A percentile compares a stretch with the other conserved stretches of the same genome.
Evolutionary conservation across 2,329 filamentous ascomycete genomes (phyloP).

Genomic region (Chaetomium strumarium): DNA sequence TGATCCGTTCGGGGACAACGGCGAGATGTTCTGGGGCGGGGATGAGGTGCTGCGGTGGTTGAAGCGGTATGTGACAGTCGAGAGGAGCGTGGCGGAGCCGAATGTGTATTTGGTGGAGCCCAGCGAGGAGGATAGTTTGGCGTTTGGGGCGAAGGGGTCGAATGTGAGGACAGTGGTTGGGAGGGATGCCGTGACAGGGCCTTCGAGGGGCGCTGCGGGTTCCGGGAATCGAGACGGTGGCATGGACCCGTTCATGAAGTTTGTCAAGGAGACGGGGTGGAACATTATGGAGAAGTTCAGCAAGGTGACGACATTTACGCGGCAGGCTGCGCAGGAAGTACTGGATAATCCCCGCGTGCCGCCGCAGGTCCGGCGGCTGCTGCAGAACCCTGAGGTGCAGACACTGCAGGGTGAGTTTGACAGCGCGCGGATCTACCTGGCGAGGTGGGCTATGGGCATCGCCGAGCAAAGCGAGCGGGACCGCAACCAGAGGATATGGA

Average conservation of each 20-base stretch:
- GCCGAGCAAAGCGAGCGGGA: conserved; percentile 94
- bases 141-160: conserved; percentile 59
- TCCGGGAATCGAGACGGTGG: conserved; percentile 50
- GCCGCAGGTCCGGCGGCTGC: conserved; percentile 75
- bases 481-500: conserved; percentile 82
- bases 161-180: conserved; percentile 52
- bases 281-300: conserved; percentile 94
- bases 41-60: conserved; percentile 93
- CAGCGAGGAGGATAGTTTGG: conserved; percentile 71
- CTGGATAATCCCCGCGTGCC: conserved; percentile 88
- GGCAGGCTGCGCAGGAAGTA: conserved; percentile 85
- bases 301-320: conserved; percentile 93
- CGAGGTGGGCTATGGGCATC: conserved; percentile 97
- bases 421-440: conserved; percentile 87
- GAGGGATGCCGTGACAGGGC: conserved; percentile 23
- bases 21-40: conserved; percentile 93
- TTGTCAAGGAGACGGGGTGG: conserved; percentile 92
- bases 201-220: conserved; percentile 26
- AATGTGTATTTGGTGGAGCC: conserved; percentile 91
- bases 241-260: conserved; percentile 91
- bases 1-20: conserved; percentile 79
- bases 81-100: conserved; percentile 78
- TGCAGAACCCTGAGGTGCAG: conserved; percentile 90
- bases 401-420: conserved; percentile 96
- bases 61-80: conserved; percentile 73